Base-by-base conservation (phyloP, 2,329 filamentous ascomycete species). In the Ophiostoma sp. region DNA sequence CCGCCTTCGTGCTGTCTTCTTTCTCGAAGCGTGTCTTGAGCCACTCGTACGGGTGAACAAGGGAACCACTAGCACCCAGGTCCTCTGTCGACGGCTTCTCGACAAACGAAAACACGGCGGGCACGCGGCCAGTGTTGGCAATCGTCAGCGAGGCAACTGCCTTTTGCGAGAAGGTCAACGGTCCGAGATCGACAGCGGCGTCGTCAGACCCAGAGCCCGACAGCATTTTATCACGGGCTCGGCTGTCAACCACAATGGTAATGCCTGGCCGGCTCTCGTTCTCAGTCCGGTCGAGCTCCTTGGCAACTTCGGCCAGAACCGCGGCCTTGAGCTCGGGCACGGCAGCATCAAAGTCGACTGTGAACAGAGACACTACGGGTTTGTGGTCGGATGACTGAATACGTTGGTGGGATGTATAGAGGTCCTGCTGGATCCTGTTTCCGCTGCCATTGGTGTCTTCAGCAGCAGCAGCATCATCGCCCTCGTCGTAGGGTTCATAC, bases 361-460 rank as follows among this genome's bases (percentile, higher is more conserved):
- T 89, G 75, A 98, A 98, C 0, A 93, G 81, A 0, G 93, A 92
- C 69, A 89, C 86, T 1, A 99, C 80, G 0, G 95, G 96, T 76
- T 99, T 99, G 78, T 99, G 95, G 74, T 99, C 95, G 0, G 94
- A 98, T 0, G 94, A 97, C 16, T 91, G 85, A 38, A 99, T 89
- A 18, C 90, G 85, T 77, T 98, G 95, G 74, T 98, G 92, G 0
- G 93, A 94, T 0, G 88, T 87, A 76, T 99, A 99, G 69, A 90
- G 78, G 67, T 87, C 84, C 45, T 87, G 78, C 40, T 77, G 77
- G 71, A 89, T 83, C 68, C 79, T 79, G 71, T 62, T 44, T 9
- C 27, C 63, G 7, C n/a, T n/a, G 11, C 62, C 66, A 12, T 8
- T 49, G 12, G 55, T 49, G 36, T 63, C 64, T 0, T 81, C 78